Evolutionary conservation across 1,139 yeast species (phyloP).

Genomic region (Fermentozyma sake): DNA sequence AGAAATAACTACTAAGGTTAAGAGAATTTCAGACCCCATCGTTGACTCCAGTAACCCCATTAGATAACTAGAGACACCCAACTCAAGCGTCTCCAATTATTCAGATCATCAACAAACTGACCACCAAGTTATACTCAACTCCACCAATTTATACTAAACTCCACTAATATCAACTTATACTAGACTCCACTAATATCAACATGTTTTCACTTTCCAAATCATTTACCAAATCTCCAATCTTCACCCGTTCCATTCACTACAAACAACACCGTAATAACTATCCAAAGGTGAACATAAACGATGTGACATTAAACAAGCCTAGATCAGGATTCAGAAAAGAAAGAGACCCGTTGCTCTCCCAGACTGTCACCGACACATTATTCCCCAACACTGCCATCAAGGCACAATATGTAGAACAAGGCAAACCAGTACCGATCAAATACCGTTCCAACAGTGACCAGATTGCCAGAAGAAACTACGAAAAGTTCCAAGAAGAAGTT

Average conservation of each 20-base stretch:
- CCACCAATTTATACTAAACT: no score
- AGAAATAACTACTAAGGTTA: no score
- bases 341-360: conserved; percentile 39
- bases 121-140: no score
- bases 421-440: conserved; percentile 43
- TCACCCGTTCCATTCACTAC: conserved; percentile 27
- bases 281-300: conserved; percentile 38
- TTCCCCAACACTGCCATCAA: conserved; percentile 39
- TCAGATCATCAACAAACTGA: no score
- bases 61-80: no score
- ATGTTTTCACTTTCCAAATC: background rate
- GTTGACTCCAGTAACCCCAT: no score
- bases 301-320: conserved; percentile 37
- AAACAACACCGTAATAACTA: conserved; percentile 29
- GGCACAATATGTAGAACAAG: conserved; percentile 30
- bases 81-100: no score
- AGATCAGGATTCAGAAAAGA: conserved; percentile 36
- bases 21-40: no score
- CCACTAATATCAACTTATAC: no score
- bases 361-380: conserved; percentile 35
- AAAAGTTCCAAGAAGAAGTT: conserved; percentile 50
- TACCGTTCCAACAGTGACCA: conserved; percentile 30
- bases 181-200: no score
- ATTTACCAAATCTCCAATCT: conserved; percentile 1
- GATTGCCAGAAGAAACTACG: conserved; percentile 37